Evolutionary conservation across 352 stramenopile genomes (phyloP).

Genomic region (Pythium brachiatum): DNA sequence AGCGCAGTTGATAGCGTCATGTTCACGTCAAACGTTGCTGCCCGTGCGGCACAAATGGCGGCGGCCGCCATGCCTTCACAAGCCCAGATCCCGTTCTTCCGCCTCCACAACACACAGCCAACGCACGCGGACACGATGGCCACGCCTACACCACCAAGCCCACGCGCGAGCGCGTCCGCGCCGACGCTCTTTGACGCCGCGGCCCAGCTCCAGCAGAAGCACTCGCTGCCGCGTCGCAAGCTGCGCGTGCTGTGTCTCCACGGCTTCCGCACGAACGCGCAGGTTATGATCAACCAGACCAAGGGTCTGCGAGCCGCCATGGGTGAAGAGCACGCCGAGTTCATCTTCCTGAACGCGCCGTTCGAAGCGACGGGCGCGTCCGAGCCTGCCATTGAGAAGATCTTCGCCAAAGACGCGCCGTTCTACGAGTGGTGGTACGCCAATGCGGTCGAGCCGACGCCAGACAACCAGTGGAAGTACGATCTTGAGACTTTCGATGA

Average conservation of each 20-base stretch:
- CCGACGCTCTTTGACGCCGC: constrained; percentile 2
- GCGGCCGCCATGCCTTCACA: background rate
- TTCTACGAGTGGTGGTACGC: constrained; percentile 53
- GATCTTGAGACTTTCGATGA: constrained; percentile 34
- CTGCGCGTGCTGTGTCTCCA: constrained; percentile 31
- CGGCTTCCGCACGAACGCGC: constrained; percentile 31
- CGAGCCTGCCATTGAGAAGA: constrained; percentile 18
- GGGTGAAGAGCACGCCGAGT: constrained; percentile 28
- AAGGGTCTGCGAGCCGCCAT: constrained; percentile 24
- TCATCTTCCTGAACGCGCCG: constrained; percentile 30
- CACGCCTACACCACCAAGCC: constrained; percentile 1
- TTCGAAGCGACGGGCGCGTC: constrained; percentile 15
- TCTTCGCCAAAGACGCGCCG: constrained; percentile 28
- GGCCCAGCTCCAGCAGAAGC: constrained; percentile 1
- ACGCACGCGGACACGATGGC: constrained; percentile 4
- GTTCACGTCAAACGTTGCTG: constrained; percentile 11
- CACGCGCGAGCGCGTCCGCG: background rate
- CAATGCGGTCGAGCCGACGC: constrained; percentile 14
- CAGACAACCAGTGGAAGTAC: constrained; percentile 31
- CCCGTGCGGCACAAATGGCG: background rate
- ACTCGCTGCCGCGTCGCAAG: constrained; percentile 2
- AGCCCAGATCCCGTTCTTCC: background rate
- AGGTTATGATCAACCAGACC: constrained; percentile 30
- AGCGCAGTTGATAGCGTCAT: constrained; percentile 5
- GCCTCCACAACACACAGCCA: background rate